Evolutionary conservation across 345 rosid species (phyloP), one percentile per base, ranked within the genome.

Genomic region (Gossypium sturtianum): DNA sequence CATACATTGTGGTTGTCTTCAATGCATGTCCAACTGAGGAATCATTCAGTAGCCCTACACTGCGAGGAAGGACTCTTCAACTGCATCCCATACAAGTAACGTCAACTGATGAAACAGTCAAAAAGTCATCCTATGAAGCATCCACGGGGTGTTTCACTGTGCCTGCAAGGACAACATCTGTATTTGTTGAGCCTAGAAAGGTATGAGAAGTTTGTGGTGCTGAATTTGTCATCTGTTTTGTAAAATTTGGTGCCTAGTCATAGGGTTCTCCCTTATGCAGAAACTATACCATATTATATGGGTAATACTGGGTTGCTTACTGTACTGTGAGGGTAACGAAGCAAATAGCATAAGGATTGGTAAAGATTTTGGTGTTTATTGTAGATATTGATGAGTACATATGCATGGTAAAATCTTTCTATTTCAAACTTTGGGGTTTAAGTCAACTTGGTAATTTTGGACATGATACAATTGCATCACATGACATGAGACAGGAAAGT

Each of bases 31-130:
- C 98, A 41, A 72, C 79, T 44, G 85, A 86, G 80, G 84, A 84
- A 74, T 87, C 91, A 70, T 85, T 91, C 72, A 23, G 73, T 59
- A 80, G 80, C 76, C 85, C 86, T 2, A 76, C 76, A 56, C 52
- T 91, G 54, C 83, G 43, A 45, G 87, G 80, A 76, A 88, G 84
- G 74, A 79, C 79, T 73, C 88, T 89, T 70, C 78, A 86, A 76
- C 78, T 95, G 64, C 99, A 92, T 79, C 97, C 94, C 13, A 61
- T 91, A 47, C 97, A 92, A 98, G 94, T 92, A 78, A 77, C 9
- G 79, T 89, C 99, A 65, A 70, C 63, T 20, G 96, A 95, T 78
- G 84, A 87, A 72, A 69, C 77, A 22, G 92, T 91, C 16, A 90
- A 88, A 74, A 84, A 60, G 58, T 95, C 98, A 15, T 81, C 79